Conservation (phyloP, 306 rosid species). For the Dryas alaskensis region DNA sequence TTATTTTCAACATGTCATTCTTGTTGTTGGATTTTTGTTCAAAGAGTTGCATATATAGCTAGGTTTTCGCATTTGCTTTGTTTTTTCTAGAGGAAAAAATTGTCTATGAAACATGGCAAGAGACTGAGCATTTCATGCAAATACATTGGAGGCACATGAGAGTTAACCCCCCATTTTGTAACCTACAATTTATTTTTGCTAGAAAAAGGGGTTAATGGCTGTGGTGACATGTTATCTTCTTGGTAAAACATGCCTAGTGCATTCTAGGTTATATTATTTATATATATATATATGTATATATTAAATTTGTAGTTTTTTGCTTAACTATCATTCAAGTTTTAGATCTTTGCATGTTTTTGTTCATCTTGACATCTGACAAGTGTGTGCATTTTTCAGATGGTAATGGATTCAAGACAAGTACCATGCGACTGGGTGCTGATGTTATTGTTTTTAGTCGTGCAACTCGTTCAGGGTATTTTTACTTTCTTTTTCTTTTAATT, state of each 20-base stretch:
- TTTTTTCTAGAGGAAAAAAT: not conserved
- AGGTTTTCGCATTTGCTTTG: not conserved
- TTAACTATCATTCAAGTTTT: not conserved
- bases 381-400: conserved; percentile 61
- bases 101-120: not conserved
- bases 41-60: not conserved
- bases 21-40: not conserved
- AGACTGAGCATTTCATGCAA: not conserved
- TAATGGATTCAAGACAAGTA: conserved; percentile 98
- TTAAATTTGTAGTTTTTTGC: not conserved
- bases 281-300: not conserved
- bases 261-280: not conserved
- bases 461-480: conserved; percentile 42
- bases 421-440: conserved; percentile 95
- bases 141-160: not conserved
- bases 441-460: conserved; percentile 85
- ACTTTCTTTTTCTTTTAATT: conserved; percentile 19
- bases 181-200: not conserved
- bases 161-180: not conserved
- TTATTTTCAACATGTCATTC: not conserved
- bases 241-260: not conserved
- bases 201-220: no score
- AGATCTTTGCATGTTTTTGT: conserved; percentile 20
- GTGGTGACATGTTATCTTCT: no score
- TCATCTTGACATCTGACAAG: conserved; percentile 14